Conservation (phyloP, 1,284 basidiomycete species). For the Melampsora larici-populina region DNA sequence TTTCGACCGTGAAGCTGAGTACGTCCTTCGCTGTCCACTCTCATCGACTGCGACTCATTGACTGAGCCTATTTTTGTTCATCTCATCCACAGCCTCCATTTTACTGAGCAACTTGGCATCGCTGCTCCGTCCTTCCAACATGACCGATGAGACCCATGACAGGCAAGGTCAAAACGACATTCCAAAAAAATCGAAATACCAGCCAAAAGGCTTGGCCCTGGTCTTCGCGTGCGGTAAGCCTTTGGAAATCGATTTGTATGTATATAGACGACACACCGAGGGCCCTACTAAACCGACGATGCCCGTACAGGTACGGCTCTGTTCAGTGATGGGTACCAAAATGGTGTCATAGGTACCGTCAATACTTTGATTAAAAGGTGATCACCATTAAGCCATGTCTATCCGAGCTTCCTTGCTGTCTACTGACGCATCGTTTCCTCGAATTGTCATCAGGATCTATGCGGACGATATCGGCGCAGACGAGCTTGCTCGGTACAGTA, state of each 20-base stretch:
- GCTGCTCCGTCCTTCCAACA: not conserved
- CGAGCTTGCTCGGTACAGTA: conserved; percentile 20
- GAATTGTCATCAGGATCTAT: conserved; percentile 25
- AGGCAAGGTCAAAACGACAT: not conserved
- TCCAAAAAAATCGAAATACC: not conserved
- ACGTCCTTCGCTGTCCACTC: too few species aligned
- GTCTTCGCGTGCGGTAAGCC: conserved; percentile 42
- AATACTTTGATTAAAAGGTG: conserved; percentile 43
- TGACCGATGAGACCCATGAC: not conserved
- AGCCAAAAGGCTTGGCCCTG: conserved; percentile 21
- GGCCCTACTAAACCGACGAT: not conserved
- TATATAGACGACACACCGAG: not conserved
- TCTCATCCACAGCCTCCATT: too few species aligned
- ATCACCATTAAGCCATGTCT: not conserved
- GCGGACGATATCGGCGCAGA: conserved; percentile 33
- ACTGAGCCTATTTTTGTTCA: too few species aligned
- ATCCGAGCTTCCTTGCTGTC: not conserved
- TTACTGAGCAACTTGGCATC: too few species aligned
- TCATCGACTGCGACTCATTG: too few species aligned
- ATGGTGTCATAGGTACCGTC: conserved; percentile 43
- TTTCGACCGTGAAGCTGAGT: too few species aligned
- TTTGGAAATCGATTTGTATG: not conserved
- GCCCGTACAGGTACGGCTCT: conserved; percentile 69
- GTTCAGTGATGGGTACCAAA: conserved; percentile 67
- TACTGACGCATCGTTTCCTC: not conserved